Percentiles rank a stretch among this genome's conserved stretches.
Conservation (phyloP, 345 rosid genomes). For the Eucalyptus cladocalyx region DNA sequence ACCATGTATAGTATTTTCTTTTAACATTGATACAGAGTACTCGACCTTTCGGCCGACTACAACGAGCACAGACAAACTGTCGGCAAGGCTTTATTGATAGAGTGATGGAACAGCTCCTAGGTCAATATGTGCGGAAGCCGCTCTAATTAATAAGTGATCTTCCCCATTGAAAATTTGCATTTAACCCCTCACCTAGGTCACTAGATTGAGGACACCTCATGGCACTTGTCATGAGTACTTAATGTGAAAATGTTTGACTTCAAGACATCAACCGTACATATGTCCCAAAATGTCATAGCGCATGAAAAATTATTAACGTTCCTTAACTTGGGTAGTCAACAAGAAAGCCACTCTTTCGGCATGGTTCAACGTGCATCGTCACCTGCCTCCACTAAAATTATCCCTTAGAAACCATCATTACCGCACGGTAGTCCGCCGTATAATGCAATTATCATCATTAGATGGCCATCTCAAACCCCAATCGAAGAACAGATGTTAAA, state of each 20-base stretch:
- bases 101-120: background rate
- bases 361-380: background rate
- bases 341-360: background rate
- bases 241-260: background rate
- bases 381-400: background rate
- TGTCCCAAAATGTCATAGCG: background rate
- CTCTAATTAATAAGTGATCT: background rate
- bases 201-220: background rate
- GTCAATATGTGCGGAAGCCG: background rate
- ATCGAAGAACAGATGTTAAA: background rate
- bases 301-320: background rate
- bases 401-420: background rate
- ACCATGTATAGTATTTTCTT: background rate
- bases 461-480: background rate
- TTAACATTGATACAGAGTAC: background rate
- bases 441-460: background rate
- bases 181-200: background rate
- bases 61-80: background rate
- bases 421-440: background rate
- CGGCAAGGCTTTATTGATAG: background rate
- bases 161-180: background rate
- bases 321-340: background rate
- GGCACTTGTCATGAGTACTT: background rate
- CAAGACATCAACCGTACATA: background rate
- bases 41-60: background rate